These are phyloP conservation scores for Scheffersomyces illinoinensis DNA, from an alignment of 1,139 yeast species.

Conservation along the genomic window DNA sequence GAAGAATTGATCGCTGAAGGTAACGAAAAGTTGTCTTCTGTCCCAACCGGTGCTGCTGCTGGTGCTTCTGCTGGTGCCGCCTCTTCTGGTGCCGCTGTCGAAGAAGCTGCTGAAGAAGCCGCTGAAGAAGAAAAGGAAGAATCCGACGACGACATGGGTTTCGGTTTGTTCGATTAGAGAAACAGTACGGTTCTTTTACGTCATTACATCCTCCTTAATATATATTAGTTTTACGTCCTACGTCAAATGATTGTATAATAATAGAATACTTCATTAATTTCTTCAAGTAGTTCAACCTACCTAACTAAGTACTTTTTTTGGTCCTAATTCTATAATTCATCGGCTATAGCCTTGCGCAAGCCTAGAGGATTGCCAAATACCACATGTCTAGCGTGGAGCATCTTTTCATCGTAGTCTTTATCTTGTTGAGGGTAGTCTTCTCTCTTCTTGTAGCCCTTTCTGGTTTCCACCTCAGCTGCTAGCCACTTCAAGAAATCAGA, in stretches of 20 bases:
- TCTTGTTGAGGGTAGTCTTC: constrained; percentile 29
- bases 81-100: constrained; percentile 67
- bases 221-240: neutral
- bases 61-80: constrained; percentile 70
- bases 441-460: constrained; percentile 32
- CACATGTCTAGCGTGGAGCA: constrained; percentile 63
- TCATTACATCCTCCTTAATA: neutral
- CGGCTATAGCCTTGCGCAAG: constrained; percentile 54
- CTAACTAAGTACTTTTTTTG: neutral
- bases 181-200: neutral
- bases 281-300: neutral
- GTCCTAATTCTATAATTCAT: constrained; percentile 44
- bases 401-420: constrained; percentile 40
- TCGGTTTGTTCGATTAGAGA: constrained; percentile 54
- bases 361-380: constrained; percentile 84
- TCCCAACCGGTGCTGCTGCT: constrained; percentile 97
- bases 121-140: constrained; percentile 62
- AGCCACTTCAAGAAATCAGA: constrained; percentile 62
- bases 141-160: constrained; percentile 51
- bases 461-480: constrained; percentile 46
- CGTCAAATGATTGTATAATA: neutral
- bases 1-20: constrained; percentile 96
- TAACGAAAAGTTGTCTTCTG: constrained; percentile 91
- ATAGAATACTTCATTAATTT: neutral
- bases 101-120: constrained; percentile 70